phyloP scores from a whole-genome alignment of 768 basidiomycete genomes.

The Suillus discolor region DNA sequence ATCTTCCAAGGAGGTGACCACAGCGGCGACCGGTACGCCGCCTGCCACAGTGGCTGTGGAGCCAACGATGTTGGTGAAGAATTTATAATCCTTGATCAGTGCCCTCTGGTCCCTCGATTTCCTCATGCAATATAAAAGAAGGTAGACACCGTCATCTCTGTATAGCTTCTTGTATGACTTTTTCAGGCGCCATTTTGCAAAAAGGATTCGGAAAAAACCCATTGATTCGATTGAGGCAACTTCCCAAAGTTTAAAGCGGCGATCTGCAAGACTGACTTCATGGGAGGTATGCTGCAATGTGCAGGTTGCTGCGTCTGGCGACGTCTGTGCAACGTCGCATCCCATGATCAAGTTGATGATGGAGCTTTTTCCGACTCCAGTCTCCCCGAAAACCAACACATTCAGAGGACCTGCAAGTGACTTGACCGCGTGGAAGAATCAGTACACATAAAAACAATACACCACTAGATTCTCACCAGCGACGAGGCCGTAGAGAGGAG shows the following conservation, averaged over 20 bases:
- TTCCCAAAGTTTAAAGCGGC: slow-evolving; percentile 34
- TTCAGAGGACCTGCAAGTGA: not conserved
- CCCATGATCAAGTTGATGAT: slow-evolving; percentile 21
- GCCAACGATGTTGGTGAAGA: slow-evolving; percentile 30
- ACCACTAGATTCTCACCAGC: not conserved
- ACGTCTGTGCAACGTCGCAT: slow-evolving; percentile 30
- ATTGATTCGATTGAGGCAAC: slow-evolving; percentile 30
- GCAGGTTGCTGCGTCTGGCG: slow-evolving; percentile 34
- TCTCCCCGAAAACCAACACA: not conserved
- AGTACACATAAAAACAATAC: not conserved
- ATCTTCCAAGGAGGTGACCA: slow-evolving; percentile 16
- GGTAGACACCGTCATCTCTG: slow-evolving; percentile 30
- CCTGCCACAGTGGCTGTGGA: slow-evolving; percentile 15
- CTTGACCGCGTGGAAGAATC: not conserved
- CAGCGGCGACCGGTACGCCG: not conserved
- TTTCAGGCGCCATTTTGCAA: slow-evolving; percentile 23
- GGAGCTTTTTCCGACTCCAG: not conserved
- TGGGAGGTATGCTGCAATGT: slow-evolving; percentile 35
- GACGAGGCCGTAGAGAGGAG: not conserved
- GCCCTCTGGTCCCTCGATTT: slow-evolving; percentile 25
- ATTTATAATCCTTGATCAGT: slow-evolving; percentile 32
- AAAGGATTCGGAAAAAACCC: slow-evolving; percentile 22
- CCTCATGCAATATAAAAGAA: slow-evolving; percentile 37
- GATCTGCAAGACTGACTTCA: slow-evolving; percentile 22
- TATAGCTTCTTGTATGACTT: slow-evolving; percentile 31